phyloP scores from a whole-genome alignment of 345 rosid genomes.

The Populus davidiana region DNA sequence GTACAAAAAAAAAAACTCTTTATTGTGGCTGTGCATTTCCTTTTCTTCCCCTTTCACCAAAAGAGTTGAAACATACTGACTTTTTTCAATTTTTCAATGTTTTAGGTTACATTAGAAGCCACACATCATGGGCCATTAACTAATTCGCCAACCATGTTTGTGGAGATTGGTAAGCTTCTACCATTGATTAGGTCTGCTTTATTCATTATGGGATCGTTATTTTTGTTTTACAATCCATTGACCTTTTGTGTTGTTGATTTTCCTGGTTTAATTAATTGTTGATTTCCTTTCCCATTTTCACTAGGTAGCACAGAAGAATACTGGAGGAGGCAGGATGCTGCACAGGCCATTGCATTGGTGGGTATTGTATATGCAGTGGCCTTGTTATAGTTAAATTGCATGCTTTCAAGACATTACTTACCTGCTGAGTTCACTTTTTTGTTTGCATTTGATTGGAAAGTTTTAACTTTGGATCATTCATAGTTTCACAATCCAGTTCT shows the following conservation, averaged over 20 bases:
- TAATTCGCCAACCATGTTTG: constrained; percentile 23
- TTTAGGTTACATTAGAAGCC: constrained; percentile 22
- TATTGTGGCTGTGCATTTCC: background rate
- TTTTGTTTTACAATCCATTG: background rate
- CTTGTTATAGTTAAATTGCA: background rate
- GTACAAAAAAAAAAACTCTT: background rate
- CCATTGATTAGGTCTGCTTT: background rate
- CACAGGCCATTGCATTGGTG: constrained; percentile 22
- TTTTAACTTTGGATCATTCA: background rate
- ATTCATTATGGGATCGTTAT: background rate
- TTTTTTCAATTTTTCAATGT: constrained; percentile 2
- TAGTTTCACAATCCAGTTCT: background rate
- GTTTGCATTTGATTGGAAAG: background rate
- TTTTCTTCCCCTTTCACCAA: background rate
- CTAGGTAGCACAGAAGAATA: constrained; percentile 25
- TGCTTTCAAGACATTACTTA: background rate
- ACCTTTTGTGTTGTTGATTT: background rate
- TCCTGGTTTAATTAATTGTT: background rate
- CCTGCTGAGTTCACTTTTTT: background rate
- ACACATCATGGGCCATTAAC: constrained; percentile 21
- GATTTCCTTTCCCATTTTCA: background rate
- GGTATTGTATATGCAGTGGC: background rate
- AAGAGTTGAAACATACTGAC: background rate
- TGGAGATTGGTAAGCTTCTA: constrained; percentile 15
- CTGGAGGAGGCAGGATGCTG: constrained; percentile 27